Evolutionary conservation across 768 basidiomycete species (phyloP), one percentile per base, ranked within the genome.

Genomic region (Leccinum olivaceopallidum): DNA sequence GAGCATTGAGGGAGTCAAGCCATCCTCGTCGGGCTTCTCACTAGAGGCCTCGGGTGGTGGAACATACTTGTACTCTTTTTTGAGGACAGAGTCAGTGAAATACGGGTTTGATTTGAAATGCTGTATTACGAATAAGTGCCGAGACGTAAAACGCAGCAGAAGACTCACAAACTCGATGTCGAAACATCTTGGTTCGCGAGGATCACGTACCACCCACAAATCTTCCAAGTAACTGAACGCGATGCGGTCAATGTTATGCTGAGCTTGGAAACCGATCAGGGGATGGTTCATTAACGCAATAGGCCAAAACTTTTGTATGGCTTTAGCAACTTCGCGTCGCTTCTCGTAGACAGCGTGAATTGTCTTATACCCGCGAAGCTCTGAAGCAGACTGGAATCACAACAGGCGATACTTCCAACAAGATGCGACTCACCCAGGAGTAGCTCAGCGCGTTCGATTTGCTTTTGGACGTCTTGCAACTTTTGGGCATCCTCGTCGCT

Each of bases 151-250:
- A 61, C 52, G 56, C 24, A 49, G 57, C 55, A 58, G 54, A 55
- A 34, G 34, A 85, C 94, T 70, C 74, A 95, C 95, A 76, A 97
- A 94, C 80, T 95, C 89, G 58, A 96, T 75, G 54, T 87, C 89
- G 78, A 88, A 96, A 70, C 87, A 88, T 67, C 95, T 79, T 59
- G 87, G 86, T 73, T 97, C 94, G 48, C 75, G 73, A 47, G 81
- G 67, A 70, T 95, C 87, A 57, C 91, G 85, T 60, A 77, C 81
- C 39, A 96, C 78, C 90, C 94, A 95, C 22, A 97, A 65, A 67
- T 96, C 92, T 70, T 92, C 88, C 60, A 95, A 79, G 73, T 89
- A 92, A 73, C 83, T 87, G 75, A 97, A 75, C 13, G 94, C 94
- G 63, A 86, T 80, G 71, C 88, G 85, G 76, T 97, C 95, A 20